A percentile compares a stretch with the other conserved stretches of the same genome.
phyloP scores from a whole-genome alignment of 345 rosid genomes.

The Eucalyptus curtisii region DNA sequence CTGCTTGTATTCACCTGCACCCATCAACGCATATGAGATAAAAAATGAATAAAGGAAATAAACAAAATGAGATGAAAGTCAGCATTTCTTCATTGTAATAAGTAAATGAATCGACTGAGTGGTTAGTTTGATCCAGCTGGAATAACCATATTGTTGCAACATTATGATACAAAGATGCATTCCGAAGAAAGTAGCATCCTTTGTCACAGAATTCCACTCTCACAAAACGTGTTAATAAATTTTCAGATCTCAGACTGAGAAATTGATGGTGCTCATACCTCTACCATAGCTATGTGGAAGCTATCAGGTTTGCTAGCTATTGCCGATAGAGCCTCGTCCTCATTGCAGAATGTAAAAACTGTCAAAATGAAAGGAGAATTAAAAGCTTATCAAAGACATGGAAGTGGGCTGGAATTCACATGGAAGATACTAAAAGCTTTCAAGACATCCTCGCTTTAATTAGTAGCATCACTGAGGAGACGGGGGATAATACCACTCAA shows the following conservation, averaged over 20 bases:
- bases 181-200: not conserved
- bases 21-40: not conserved
- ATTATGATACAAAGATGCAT: not conserved
- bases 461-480: not conserved
- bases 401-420: not conserved
- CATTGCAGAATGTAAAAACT: slow-evolving; percentile 69
- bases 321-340: slow-evolving; percentile 64
- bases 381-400: not conserved
- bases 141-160: not conserved
- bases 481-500: not conserved
- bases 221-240: not conserved
- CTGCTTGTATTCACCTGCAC: slow-evolving; percentile 36
- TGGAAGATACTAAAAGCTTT: not conserved
- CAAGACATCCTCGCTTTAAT: not conserved
- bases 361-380: slow-evolving; percentile 6
- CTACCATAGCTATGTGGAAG: slow-evolving; percentile 84
- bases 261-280: slow-evolving; percentile 22
- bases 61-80: not conserved
- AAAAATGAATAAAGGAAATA: not conserved
- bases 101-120: not conserved
- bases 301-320: slow-evolving; percentile 43
- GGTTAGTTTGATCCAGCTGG: not conserved
- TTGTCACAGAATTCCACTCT: not conserved
- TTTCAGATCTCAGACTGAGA: not conserved
- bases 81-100: not conserved